Evolutionary conservation across 2,329 filamentous ascomycete genomes (phyloP), one percentile per base, ranked within the genome.

Genomic region (Bipolaris cookei): DNA sequence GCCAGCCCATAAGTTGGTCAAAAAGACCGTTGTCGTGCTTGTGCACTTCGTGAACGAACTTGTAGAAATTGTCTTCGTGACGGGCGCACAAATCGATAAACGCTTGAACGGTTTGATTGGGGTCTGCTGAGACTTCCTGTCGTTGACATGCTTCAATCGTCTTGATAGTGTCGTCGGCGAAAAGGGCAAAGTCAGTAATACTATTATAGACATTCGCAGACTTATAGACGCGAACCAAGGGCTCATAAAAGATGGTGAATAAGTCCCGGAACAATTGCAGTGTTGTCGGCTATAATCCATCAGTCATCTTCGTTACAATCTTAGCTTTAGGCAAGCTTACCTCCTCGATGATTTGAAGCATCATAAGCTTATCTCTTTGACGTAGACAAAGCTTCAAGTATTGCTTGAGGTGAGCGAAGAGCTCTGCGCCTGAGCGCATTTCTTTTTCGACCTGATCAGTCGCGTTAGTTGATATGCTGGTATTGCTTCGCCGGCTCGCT

Each of bases 231-330:
- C 95, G 86, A 14, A 99, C 92, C 20, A 99, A 87, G 0, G 95
- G 95, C 74, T 99, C 95, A 78, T 99, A 99, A 80, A 99, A 99
- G 73, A 99, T 98, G 32, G 92, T 96, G 76, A 99, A 98, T 21
- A 99, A 84, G 71, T 99, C 95, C 45, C 92, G 88, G 84, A 99
- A 95, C 25, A 99, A 84, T 73, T 96, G 90, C n/a, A 99, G 83
- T 0, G 95, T 98, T n/a, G 94, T 93, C 0, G 95, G 92, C 79
- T 81, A 56, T 11, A 25, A 32, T 20, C 1, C 37, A 63, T 74
- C 59, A 72, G 71, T 50, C 53, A 21, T 23, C 8, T 7, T 10
- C 28, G n/a, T 8, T 11, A 13, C 14, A 23, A 42, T 46, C 7
- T 43, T 14, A 41, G 6, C 16, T 4, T 50, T 13, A 11, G 16